Conservation (phyloP, 441 rosid genomes). For the Daphne laureola region DNA sequence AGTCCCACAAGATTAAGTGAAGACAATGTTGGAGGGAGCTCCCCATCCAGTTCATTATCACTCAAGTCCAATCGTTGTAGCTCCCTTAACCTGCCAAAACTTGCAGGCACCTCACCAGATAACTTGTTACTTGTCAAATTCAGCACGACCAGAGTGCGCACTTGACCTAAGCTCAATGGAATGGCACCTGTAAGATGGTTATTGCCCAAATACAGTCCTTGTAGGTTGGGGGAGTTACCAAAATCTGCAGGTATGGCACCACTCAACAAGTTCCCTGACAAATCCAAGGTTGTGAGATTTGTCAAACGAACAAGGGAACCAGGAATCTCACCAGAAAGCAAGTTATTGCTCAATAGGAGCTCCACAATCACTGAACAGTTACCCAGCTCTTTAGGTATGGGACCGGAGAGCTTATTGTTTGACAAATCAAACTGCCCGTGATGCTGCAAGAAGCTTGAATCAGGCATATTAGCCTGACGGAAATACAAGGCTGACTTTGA, state of each 20-base stretch:
- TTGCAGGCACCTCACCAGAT: slow-evolving; percentile 45
- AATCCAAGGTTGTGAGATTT: slow-evolving; percentile 68
- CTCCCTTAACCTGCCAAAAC: slow-evolving; percentile 67
- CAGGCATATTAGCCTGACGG: slow-evolving; percentile 55
- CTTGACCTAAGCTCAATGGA: slow-evolving; percentile 56
- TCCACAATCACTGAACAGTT: slow-evolving; percentile 53
- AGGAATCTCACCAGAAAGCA: slow-evolving; percentile 69
- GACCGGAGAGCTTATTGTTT: slow-evolving; percentile 55
- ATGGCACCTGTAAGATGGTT: slow-evolving; percentile 69
- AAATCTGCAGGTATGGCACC: slow-evolving; percentile 60
- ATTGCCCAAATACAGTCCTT: slow-evolving; percentile 73
- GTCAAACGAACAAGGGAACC: slow-evolving; percentile 49
- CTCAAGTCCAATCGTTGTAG: slow-evolving; percentile 83
- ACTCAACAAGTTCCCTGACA: slow-evolving; percentile 48
- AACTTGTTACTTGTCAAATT: slow-evolving; percentile 67
- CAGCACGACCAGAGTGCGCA: slow-evolving; percentile 68
- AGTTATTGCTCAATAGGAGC: slow-evolving; percentile 55
- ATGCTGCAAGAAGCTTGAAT: slow-evolving; percentile 76
- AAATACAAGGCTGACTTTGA: slow-evolving; percentile 51
- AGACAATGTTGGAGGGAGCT: slow-evolving; percentile 61
- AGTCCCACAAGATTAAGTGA: slow-evolving; percentile 75
- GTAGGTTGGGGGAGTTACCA: slow-evolving; percentile 54
- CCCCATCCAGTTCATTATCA: slow-evolving; percentile 49
- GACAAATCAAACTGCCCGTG: slow-evolving; percentile 81
- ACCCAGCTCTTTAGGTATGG: slow-evolving; percentile 67